A percentile compares a stretch with the other conserved stretches of the same genome.
Conservation (phyloP, 805 yeast species). For the Isabelozyma rhagii region DNA sequence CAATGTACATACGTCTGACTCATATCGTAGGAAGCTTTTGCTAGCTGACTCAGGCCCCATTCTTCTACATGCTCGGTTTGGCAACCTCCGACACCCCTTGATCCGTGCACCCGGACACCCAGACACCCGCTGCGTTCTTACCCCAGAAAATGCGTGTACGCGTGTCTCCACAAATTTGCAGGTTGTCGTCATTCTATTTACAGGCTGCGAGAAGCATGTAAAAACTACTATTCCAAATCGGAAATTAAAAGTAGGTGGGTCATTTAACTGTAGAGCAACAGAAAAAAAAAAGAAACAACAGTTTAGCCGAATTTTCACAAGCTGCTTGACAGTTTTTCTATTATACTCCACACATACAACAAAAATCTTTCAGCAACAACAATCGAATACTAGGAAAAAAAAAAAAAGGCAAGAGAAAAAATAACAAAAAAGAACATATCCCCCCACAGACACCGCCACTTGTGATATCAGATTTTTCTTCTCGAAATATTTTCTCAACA, state of each 20-base stretch:
- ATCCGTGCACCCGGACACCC: not conserved
- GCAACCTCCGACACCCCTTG: not conserved
- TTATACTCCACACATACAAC: not conserved
- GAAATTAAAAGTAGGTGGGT: not conserved
- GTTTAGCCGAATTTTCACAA: not conserved
- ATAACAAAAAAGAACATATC: not conserved
- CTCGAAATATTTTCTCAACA: too few relatives aligned
- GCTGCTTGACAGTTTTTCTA: not conserved
- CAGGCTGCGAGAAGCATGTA: not conserved
- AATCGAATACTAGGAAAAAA: too few relatives aligned
- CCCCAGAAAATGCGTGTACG: not conserved
- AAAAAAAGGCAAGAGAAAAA: too few relatives aligned
- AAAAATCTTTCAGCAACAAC: too few relatives aligned
- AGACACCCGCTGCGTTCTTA: not conserved
- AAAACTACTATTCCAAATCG: not conserved
- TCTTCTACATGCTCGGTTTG: not conserved
- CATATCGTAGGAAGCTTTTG: too few relatives aligned
- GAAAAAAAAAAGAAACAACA: not conserved
- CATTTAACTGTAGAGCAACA: not conserved
- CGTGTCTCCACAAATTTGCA: not conserved
- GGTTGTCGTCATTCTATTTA: not conserved
- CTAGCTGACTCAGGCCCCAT: not conserved
- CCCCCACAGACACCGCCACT: too few relatives aligned
- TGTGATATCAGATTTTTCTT: too few relatives aligned
- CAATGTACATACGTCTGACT: too few relatives aligned